Evolutionary conservation across 768 basidiomycete species (phyloP).

Genomic region (Strobilomyces confusus): DNA sequence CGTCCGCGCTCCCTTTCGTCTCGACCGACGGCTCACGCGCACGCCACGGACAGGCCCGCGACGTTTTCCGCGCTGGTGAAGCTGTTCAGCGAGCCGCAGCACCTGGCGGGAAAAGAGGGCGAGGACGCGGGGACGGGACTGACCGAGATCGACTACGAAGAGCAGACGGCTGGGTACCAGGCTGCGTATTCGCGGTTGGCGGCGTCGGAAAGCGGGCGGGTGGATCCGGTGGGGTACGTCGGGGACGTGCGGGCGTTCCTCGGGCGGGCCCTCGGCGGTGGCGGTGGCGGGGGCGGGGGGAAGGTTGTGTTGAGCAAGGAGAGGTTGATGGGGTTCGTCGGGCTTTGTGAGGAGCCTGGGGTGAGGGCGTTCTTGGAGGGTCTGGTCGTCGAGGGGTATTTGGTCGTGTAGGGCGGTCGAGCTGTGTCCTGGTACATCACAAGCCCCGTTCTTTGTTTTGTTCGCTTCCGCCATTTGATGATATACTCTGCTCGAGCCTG

Average conservation of each 20-base stretch:
- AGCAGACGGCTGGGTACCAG: conserved; percentile 88
- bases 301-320: conserved; percentile 15
- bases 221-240: conserved; percentile 62
- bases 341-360: conserved; percentile 15
- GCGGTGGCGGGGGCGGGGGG: not conserved
- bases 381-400: conserved; percentile 31
- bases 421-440: too few species aligned
- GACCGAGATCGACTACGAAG: conserved; percentile 85
- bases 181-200: conserved; percentile 91
- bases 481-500: too few species aligned
- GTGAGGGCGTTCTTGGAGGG: conserved; percentile 30
- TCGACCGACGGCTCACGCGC: not conserved
- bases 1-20: conserved; percentile 5
- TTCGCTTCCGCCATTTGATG: too few species aligned
- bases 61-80: conserved; percentile 67
- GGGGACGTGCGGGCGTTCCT: conserved; percentile 53
- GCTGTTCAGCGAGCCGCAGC: conserved; percentile 75
- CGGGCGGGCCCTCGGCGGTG: conserved; percentile 40
- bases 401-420: conserved; percentile 14
- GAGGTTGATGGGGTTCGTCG: conserved; percentile 19
- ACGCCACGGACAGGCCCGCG: conserved; percentile 49
- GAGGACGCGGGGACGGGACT: conserved; percentile 31
- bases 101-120: conserved; percentile 39
- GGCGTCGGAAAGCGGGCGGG: conserved; percentile 58
- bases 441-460: too few species aligned